Conservation (phyloP, 2,329 filamentous ascomycete species). For the Phyllosticta citribraziliensis region DNA sequence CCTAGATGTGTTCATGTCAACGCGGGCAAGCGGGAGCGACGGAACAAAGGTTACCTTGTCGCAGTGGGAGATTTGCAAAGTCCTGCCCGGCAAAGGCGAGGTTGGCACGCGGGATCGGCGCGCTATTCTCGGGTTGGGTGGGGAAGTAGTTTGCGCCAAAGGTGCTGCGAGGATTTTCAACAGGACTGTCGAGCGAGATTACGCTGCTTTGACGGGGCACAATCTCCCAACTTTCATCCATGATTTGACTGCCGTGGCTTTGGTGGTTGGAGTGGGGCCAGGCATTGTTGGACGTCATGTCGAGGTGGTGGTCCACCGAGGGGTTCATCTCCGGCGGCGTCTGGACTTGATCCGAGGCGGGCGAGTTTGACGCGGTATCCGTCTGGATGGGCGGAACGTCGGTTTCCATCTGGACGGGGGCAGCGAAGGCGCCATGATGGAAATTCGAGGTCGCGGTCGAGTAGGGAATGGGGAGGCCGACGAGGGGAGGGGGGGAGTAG, state of each 20-base stretch:
- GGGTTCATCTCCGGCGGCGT: constrained; percentile 10
- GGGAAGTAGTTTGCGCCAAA: constrained; percentile 3
- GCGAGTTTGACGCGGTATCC: constrained; percentile 9
- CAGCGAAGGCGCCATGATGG: neutral
- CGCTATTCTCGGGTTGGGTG: neutral
- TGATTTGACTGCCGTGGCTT: constrained; percentile 4
- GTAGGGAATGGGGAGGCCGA: constrained; percentile 3
- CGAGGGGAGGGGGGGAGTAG: constrained; percentile 6
- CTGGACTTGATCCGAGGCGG: constrained; percentile 7
- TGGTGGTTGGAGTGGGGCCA: neutral
- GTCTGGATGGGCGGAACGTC: neutral
- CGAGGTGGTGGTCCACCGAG: constrained; percentile 6
- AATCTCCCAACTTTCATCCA: constrained; percentile 10
- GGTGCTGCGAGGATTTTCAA: constrained; percentile 3
- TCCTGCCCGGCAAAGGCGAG: neutral
- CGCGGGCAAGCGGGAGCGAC: neutral
- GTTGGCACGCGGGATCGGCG: neutral
- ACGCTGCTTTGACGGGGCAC: constrained; percentile 6
- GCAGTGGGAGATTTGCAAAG: neutral
- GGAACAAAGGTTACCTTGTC: neutral
- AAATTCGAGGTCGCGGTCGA: neutral
- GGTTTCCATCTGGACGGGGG: neutral
- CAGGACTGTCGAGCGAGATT: constrained; percentile 6
- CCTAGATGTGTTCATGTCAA: neutral
- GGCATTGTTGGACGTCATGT: constrained; percentile 2